Evolutionary conservation across 208 protist species (phyloP), one percentile per base, ranked within the genome.

Genomic region (Wallacemonas collosoma): DNA sequence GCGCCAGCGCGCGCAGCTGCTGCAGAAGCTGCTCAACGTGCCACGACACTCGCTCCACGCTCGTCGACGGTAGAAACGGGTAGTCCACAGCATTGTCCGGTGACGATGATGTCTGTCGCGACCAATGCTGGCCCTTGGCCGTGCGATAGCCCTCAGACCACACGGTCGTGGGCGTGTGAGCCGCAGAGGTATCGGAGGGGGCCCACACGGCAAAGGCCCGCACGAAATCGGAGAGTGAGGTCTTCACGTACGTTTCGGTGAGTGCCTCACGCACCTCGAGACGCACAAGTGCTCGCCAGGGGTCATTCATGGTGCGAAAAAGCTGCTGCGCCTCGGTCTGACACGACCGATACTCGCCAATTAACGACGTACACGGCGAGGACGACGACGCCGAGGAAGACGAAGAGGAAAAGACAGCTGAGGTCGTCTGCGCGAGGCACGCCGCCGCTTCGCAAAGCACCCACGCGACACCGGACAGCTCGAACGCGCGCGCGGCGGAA

Each of bases 81-180:
- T 58, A 58, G n/a, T 8, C 53, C 11, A 15, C 9, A n/a, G 26
- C n/a, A 58, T 9, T 26, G 26, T 26, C 26, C 26, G 26, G 26
- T 26, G 26, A 26, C 26, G 26, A 26, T 58, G 6, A 15, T n/a
- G 53, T 36, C 53, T 7, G 48, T 58, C 53, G 53, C 45, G 12
- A 35, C 56, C 56, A 62, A 38, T 9, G 38, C 56, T 62, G 56
- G 36, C 56, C 56, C 8, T 62, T n/a, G 36, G 56, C 56, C 36
- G 56, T 62, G 56, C 56, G 56, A 40, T 41, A 62, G 56, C 56
- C 56, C 5, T 62, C 56, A 11, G 6, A 12, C 56, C 56, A 62
- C 56, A 62, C 56, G 38, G 36, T 38, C 36, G 14, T 57, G 53
- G 15, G 53, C 53, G 17, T 38, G 17, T 5, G 8, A 8, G 53